Evolutionary conservation across 768 basidiomycete species (phyloP).

Genomic region (Termitomyces sp.): DNA sequence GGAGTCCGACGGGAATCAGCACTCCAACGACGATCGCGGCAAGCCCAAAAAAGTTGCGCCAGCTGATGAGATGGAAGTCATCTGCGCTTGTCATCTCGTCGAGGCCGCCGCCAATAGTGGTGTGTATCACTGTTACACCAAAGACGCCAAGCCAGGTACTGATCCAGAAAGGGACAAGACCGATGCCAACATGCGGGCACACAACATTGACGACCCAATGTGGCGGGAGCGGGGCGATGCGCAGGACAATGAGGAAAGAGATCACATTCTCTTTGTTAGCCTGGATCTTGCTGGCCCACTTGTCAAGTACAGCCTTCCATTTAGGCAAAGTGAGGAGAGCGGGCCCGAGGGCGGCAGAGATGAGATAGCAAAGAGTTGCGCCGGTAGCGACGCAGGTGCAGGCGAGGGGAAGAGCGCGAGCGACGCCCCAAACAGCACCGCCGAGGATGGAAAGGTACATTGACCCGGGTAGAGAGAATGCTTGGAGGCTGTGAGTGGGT

Average conservation of each 20-base stretch:
- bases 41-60: slow-evolving; percentile 85
- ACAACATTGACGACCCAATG: slow-evolving; percentile 96
- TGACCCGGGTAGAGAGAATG: slow-evolving; percentile 93
- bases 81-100: slow-evolving; percentile 94
- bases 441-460: slow-evolving; percentile 98
- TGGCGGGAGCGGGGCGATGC: slow-evolving; percentile 91
- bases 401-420: slow-evolving; percentile 82
- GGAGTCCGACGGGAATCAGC: slow-evolving; percentile 88
- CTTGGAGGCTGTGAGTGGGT: slow-evolving; percentile 68
- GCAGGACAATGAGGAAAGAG: slow-evolving; percentile 91
- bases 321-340: slow-evolving; percentile 85
- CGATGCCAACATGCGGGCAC: slow-evolving; percentile 90
- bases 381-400: slow-evolving; percentile 92
- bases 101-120: slow-evolving; percentile 88
- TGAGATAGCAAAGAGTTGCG: slow-evolving; percentile 88
- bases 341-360: slow-evolving; percentile 90
- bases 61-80: slow-evolving; percentile 92
- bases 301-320: slow-evolving; percentile 81
- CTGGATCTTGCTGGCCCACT: slow-evolving; percentile 76
- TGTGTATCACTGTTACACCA: slow-evolving; percentile 91
- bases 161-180: slow-evolving; percentile 82
- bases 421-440: slow-evolving; percentile 92
- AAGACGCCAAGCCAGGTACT: slow-evolving; percentile 89
- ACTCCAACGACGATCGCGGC: slow-evolving; percentile 86
- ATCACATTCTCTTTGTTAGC: slow-evolving; percentile 82